Base-by-base conservation (phyloP, 345 rosid species). In the Iberis pinnata region DNA sequence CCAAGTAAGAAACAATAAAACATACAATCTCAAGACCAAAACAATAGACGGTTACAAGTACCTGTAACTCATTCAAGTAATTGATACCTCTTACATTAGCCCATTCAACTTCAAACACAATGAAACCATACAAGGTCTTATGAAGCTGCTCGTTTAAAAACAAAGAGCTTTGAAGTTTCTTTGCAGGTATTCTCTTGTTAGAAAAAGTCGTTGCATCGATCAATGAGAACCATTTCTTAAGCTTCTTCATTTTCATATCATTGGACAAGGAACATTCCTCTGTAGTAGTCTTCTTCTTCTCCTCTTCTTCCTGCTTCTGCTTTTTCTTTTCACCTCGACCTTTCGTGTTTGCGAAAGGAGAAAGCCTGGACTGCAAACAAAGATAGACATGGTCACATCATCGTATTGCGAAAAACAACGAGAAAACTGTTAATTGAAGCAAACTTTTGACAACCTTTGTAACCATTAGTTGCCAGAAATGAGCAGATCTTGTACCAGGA, bases 381-480 rank as follows among this genome's bases (percentile, higher is more conserved):
- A 67, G 12, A 33, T 26, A 48, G 18, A 65, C 37, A 70, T 20
- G 48, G 3, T 41, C 13, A 11, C 20, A 49, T 17, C 9, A 47
- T 5, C 33, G 8, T 8, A 24, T 52, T 57, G 12, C 4, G 16
- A 29, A 6, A 3, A 11, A 31, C n/a, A 29, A 9, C 1, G 2
- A 49, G 19, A 55, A 19, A 33, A n/a, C 6, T 49, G 25, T 6
- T 2, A 43, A 9, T 18, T 25, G 43, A 49, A 25, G 12, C n/a
- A 17, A 19, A 12, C 33, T 29, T 59, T 57, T 41, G 32, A 47
- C 55, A 72, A 93, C 97, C 95, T 93, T 93, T 56, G 99, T 93
- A 38, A 93, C 97, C 97, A 93, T 86, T 13, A 88, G 71, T 63
- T 93, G 99, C 99, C 97, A 93, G 44, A 88, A 61, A 67, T 71